These are phyloP conservation scores for Trifolium dubium DNA, from an alignment of 306 rosid genomes.

Conservation along the genomic window DNA sequence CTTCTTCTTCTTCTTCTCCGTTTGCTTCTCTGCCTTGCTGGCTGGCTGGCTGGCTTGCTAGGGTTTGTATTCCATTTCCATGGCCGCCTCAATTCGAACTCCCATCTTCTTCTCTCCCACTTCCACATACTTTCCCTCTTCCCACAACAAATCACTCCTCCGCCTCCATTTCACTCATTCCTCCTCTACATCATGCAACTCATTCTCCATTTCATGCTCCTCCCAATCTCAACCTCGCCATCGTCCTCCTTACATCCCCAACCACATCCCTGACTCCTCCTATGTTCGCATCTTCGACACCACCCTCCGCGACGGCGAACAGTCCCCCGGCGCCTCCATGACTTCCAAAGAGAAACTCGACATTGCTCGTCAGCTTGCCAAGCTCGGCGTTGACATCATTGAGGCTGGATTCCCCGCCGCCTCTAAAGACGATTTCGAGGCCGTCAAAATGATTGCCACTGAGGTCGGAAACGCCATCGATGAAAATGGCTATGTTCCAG, in stretches of 20 bases:
- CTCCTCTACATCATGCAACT: not conserved
- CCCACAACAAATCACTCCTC: conserved; percentile 5
- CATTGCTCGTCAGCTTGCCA: conserved; percentile 83
- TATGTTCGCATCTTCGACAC: conserved; percentile 93
- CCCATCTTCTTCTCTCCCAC: conserved; percentile 30
- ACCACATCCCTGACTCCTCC: conserved; percentile 72
- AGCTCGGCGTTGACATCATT: conserved; percentile 90
- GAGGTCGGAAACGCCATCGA: conserved; percentile 84
- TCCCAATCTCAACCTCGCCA: conserved; percentile 30
- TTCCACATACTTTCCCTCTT: conserved; percentile 9
- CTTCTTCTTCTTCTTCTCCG: too few species aligned
- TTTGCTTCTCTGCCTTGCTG: too few species aligned
- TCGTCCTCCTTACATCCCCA: conserved; percentile 88
- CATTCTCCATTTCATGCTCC: conserved; percentile 40
- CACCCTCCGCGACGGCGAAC: conserved; percentile 99
- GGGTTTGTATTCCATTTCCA: conserved; percentile 29
- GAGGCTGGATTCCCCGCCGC: conserved; percentile 96
- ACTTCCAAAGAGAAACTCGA: conserved; percentile 88
- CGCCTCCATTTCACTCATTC: conserved; percentile 38
- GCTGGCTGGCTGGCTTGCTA: too few species aligned
- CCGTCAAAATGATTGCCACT: conserved; percentile 68
- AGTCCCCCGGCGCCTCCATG: conserved; percentile 96
- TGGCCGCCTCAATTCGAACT: conserved; percentile 35
- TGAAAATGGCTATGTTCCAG: conserved; percentile 75
- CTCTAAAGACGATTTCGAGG: conserved; percentile 83